Percentiles rank a stretch among this genome's conserved stretches.
Evolutionary conservation across 176 grass and related monocot genomes (phyloP).

Genomic region (Dendrocalamus sinicus): DNA sequence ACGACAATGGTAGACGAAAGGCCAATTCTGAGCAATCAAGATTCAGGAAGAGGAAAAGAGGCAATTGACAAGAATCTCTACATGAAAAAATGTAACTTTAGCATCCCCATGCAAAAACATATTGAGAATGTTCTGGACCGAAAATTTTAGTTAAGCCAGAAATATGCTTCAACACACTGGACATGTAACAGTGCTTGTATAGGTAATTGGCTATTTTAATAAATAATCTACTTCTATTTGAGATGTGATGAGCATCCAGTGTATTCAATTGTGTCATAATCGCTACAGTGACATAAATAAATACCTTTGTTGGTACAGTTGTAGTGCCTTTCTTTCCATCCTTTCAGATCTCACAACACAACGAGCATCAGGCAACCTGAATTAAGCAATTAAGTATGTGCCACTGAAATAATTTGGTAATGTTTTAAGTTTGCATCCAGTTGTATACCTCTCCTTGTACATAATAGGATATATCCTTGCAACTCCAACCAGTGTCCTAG

Average conservation of each 20-base stretch:
- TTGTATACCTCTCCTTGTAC: conserved; percentile 83
- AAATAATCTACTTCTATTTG: conserved; percentile 29
- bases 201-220: conserved; percentile 3
- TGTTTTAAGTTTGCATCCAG: conserved; percentile 34
- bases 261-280: conserved; percentile 4
- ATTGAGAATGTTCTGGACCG: not conserved
- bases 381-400: conserved; percentile 40
- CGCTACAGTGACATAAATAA: conserved; percentile 16
- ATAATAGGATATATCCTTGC: conserved; percentile 85
- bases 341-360: conserved; percentile 89
- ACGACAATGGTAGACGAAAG: not conserved
- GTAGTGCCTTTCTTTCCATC: conserved; percentile 77
- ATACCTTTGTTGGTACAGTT: conserved; percentile 80
- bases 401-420: conserved; percentile 13
- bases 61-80: not conserved
- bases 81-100: conserved; percentile 6
- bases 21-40: not conserved
- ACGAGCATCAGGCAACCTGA: conserved; percentile 74
- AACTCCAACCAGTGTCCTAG: conserved; percentile 80
- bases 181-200: not conserved
- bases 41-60: not conserved
- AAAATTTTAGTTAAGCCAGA: conserved; percentile 13
- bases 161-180: not conserved
- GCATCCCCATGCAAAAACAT: conserved; percentile 9
- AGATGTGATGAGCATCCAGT: not conserved